phyloP scores from a whole-genome alignment of 441 rosid genomes.

The Gossypium gossypioides region DNA sequence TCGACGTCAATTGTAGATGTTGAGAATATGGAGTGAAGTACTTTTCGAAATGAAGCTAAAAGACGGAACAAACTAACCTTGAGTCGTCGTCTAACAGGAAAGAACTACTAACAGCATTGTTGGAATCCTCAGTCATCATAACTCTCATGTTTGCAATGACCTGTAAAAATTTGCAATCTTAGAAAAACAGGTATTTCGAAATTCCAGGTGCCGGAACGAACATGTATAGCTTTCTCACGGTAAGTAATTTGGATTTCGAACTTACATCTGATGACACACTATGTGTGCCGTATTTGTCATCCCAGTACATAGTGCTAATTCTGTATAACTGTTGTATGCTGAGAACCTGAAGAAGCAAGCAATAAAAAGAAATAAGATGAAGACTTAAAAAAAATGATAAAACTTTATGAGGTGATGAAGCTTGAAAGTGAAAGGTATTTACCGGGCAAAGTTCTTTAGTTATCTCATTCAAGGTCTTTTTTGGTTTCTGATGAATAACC shows the following conservation, averaged over 20 bases:
- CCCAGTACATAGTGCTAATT: constrained; percentile 65
- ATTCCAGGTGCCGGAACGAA: neutral
- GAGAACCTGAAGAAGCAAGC: constrained; percentile 36
- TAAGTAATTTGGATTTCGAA: neutral
- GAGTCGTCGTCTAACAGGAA: constrained; percentile 59
- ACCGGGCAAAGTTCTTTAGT: constrained; percentile 63
- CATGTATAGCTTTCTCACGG: neutral
- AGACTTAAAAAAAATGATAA: neutral
- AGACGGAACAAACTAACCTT: constrained; percentile 26
- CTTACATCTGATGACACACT: constrained; percentile 56
- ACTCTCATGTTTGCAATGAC: constrained; percentile 59
- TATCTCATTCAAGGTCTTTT: constrained; percentile 52
- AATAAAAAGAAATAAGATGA: neutral
- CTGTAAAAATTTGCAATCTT: constrained; percentile 16
- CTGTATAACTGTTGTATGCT: constrained; percentile 52
- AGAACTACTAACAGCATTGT: constrained; percentile 54
- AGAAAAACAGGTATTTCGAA: neutral
- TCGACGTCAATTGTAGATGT: neutral
- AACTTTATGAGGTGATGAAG: neutral
- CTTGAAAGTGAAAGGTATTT: constrained; percentile 11
- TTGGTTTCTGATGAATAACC: constrained; percentile 65
- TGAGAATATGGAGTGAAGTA: neutral
- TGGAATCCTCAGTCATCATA: constrained; percentile 61
- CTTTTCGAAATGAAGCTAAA: neutral
- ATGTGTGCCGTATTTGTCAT: constrained; percentile 61